Percentiles rank a stretch among this genome's conserved stretches.
Evolutionary conservation across 176 grass and related monocot genomes (phyloP).

Genomic region (Oryza meridionalis): DNA sequence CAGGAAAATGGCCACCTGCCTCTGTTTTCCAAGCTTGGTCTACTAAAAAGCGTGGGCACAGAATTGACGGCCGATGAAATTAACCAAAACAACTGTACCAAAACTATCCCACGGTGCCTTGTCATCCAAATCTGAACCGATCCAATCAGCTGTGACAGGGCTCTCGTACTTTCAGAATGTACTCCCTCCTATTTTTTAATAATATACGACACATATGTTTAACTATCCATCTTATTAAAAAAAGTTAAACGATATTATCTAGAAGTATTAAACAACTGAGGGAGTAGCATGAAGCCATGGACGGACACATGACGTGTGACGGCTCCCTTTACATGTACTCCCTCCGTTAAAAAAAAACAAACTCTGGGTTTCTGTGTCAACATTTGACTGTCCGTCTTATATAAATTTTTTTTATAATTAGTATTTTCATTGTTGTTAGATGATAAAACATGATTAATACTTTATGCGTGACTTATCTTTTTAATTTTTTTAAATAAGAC

Average conservation of each 20-base stretch:
- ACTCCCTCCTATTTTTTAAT: no score
- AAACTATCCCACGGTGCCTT: background rate
- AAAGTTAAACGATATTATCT: no score
- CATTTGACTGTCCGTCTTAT: no score
- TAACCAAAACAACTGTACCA: background rate
- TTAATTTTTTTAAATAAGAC: no score
- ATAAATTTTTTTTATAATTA: no score
- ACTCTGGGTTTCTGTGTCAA: accelerated
- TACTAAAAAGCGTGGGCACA: background rate
- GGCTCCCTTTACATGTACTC: constrained; percentile 46
- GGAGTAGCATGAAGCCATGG: background rate
- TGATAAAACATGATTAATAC: no score
- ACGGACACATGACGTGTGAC: constrained; percentile 3
- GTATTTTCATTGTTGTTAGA: no score
- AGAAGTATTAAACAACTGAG: no score
- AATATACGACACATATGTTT: no score
- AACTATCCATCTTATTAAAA: no score
- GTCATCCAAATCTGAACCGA: background rate
- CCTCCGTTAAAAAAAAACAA: no score
- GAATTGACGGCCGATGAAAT: background rate
- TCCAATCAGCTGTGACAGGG: background rate
- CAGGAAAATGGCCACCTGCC: background rate
- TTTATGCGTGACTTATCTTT: no score
- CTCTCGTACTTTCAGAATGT: background rate
- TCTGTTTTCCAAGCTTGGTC: constrained; percentile 1